Conservation (phyloP, 148 eudicot species). For the Chenopodium album region DNA sequence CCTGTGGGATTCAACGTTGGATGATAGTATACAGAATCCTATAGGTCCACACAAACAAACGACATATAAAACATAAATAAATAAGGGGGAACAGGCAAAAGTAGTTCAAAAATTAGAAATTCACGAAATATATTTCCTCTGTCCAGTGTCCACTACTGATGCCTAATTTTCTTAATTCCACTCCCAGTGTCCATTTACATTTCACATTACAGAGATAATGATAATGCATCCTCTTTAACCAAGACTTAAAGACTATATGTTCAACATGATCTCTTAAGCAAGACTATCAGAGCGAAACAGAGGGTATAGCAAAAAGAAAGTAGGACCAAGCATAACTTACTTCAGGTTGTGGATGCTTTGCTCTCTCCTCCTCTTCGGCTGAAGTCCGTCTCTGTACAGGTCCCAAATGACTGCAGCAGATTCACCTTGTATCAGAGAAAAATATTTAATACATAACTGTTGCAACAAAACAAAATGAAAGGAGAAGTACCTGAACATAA, state of each 20-base stretch:
- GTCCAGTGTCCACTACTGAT: constrained; percentile 11
- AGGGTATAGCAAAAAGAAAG: constrained; percentile 17
- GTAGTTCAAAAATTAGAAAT: not conserved
- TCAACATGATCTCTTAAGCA: constrained; percentile 9
- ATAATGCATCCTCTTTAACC: not conserved
- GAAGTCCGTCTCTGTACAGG: constrained; percentile 63
- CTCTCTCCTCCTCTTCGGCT: constrained; percentile 89
- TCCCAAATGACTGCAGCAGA: constrained; percentile 83
- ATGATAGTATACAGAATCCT: constrained; percentile 98
- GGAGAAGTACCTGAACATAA: constrained; percentile 80
- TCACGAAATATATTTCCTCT: not conserved
- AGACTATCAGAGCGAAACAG: constrained; percentile 20
- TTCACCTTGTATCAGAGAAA: constrained; percentile 19
- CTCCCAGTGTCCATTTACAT: not conserved
- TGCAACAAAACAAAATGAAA: not conserved
- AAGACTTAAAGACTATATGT: constrained; percentile 4
- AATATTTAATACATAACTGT: not conserved
- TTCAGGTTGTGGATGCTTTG: constrained; percentile 78
- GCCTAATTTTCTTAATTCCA: not conserved
- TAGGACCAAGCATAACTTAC: constrained; percentile 38
- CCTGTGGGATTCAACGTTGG: constrained; percentile 95
- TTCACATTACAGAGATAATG: not conserved
- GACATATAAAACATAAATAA: constrained; percentile 6
- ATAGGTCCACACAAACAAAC: constrained; percentile 19
- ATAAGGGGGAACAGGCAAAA: not conserved